Conservation (phyloP, 495 filamentous ascomycete genomes). For the Recurvomyces mirabilis region DNA sequence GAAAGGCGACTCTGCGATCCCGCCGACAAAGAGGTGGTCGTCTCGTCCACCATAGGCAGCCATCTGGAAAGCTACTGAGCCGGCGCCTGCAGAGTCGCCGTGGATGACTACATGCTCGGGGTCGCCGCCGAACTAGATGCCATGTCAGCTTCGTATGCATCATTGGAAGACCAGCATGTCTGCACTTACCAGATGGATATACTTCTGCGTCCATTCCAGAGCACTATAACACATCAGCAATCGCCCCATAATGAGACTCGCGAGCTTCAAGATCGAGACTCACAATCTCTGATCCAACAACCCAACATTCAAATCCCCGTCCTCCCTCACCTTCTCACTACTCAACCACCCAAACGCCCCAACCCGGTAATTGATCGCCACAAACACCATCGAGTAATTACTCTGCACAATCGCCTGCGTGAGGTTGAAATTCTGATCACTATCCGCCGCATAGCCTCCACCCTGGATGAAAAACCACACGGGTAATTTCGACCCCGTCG, state of each 20-base stretch:
- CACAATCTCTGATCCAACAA: constrained; percentile 29
- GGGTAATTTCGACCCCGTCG: constrained; percentile 44
- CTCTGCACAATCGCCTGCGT: constrained; percentile 41
- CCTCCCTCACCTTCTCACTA: constrained; percentile 52
- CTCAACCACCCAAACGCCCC: constrained; percentile 50
- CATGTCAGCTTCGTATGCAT: constrained; percentile 25
- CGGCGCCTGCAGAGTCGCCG: constrained; percentile 65
- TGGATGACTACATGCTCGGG: constrained; percentile 50
- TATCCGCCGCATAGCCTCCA: constrained; percentile 53
- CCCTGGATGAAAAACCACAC: constrained; percentile 64
- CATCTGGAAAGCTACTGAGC: constrained; percentile 35
- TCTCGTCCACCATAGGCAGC: constrained; percentile 15
- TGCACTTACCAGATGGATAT: constrained; percentile 10
- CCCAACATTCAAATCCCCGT: constrained; percentile 48
- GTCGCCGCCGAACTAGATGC: constrained; percentile 30
- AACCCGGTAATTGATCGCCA: constrained; percentile 43
- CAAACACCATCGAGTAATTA: constrained; percentile 40
- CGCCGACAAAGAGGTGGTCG: constrained; percentile 18
- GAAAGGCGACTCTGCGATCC: constrained; percentile 11
- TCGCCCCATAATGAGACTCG: too few species aligned
- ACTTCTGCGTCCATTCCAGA: constrained; percentile 15
- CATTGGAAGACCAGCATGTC: constrained; percentile 8
- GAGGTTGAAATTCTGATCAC: constrained; percentile 49
- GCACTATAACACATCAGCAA: constrained; percentile 3
- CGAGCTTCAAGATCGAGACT: neutral